Conservation (phyloP, 192 early-diverging fungal species). For the Lobosporangium transversale region DNA sequence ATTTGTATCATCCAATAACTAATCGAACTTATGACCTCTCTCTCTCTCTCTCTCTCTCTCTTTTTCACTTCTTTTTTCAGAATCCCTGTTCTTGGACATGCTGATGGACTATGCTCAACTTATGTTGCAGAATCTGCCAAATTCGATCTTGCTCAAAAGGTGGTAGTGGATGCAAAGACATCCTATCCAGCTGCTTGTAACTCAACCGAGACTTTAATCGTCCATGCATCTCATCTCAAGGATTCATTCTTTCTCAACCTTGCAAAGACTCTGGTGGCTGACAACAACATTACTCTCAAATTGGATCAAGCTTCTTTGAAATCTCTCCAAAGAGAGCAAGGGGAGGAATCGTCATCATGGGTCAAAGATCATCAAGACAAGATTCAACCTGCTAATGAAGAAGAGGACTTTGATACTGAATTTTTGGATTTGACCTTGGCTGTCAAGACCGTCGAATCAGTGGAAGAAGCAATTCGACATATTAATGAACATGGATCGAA, state of each 20-base stretch:
- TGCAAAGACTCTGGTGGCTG: slow-evolving; percentile 69
- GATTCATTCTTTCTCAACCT: slow-evolving; percentile 61
- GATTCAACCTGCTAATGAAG: slow-evolving; percentile 36
- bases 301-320: slow-evolving; percentile 53
- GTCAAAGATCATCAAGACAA: slow-evolving; percentile 47
- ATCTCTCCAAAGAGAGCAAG: slow-evolving; percentile 2
- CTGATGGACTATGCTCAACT: slow-evolving; percentile 95
- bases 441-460: slow-evolving; percentile 76
- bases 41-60: not conserved
- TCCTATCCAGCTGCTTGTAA: slow-evolving; percentile 93
- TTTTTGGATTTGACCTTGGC: slow-evolving; percentile 90
- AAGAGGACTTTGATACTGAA: slow-evolving; percentile 89
- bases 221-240: slow-evolving; percentile 66
- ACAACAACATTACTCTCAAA: slow-evolving; percentile 67
- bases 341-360: slow-evolving; percentile 1
- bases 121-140: slow-evolving; percentile 89
- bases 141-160: slow-evolving; percentile 74
- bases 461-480: slow-evolving; percentile 88
- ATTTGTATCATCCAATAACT: not conserved
- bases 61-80: slow-evolving; percentile 53
- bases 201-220: slow-evolving; percentile 90
- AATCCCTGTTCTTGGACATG: slow-evolving; percentile 99
- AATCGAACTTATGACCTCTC: not conserved
- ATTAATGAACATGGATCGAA: slow-evolving; percentile 94
- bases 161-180: slow-evolving; percentile 93